Evolutionary conservation across 2,329 filamentous ascomycete genomes (phyloP), one percentile per base, ranked within the genome.

Genomic region (Stagonosporopsis chrysanthemi): DNA sequence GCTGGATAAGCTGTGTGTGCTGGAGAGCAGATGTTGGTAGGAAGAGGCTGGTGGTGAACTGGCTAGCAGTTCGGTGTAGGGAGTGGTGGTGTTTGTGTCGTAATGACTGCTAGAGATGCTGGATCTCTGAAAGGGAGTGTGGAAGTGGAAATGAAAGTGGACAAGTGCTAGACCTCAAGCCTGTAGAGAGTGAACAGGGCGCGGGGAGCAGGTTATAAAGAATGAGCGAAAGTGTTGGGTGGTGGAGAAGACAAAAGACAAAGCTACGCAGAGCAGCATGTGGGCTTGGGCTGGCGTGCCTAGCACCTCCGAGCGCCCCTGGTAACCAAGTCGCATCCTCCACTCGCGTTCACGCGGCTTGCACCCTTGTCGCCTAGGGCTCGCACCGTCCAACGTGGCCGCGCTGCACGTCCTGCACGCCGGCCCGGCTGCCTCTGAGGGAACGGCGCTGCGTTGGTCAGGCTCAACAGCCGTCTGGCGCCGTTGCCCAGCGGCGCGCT

Each of bases 171-270:
- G 70, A 72, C 73, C 60, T 75, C 73, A 74, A 75, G 73, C 72
- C 72, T 75, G 72, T 73, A 75, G 60, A 75, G 71, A 74, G 70
- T 72, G 71, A 56, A 74, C 70, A 73, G 70, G 64, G 61, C 42
- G 55, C 64, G 55, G 65, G 60, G 50, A 60, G 66, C 51, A 22
- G 56, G 55, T 70, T 66, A 67, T 69, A 70, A 67, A 68, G 65
- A 68, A 42, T 40, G 63, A 58, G 58, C 39, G 65, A 59, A 31
- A 42, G 58, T 57, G 56, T 56, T 54, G 55, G 45, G 60, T 48
- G 54, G 54, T 54, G 60, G 60, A 49, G 56, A 58, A 53, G 58
- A 59, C 45, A 56, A 58, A 55, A 49, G 56, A 42, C 56, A 58
- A 56, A 52, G 56, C 52, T 54, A 42, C 38, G 45, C 57, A 40